phyloP scores from a whole-genome alignment of 345 rosid species.

The Litchi chinensis region DNA sequence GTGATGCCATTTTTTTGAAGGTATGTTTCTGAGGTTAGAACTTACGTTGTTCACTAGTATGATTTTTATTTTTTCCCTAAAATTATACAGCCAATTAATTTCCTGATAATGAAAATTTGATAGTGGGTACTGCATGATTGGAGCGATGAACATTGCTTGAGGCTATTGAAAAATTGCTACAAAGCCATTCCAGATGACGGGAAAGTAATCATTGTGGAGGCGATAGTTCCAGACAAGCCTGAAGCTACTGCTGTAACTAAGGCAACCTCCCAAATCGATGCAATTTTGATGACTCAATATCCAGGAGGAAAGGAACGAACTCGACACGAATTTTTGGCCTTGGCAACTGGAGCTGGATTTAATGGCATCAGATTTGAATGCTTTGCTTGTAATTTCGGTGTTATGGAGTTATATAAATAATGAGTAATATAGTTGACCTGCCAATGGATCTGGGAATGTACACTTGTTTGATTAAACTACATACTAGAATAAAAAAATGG shows the following conservation, averaged over 20 bases:
- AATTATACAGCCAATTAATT: too few species aligned
- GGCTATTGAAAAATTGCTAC: slow-evolving; percentile 50
- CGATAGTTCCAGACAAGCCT: not conserved
- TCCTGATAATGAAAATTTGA: too few species aligned
- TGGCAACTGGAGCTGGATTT: slow-evolving; percentile 35
- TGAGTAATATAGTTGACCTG: too few species aligned
- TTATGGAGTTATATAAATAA: too few species aligned
- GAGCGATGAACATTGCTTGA: slow-evolving; percentile 51
- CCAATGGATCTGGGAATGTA: too few species aligned
- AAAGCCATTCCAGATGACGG: slow-evolving; percentile 43
- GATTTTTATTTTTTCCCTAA: too few species aligned
- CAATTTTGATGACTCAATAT: slow-evolving; percentile 33
- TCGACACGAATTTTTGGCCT: slow-evolving; percentile 18
- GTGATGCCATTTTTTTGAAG: slow-evolving; percentile 43
- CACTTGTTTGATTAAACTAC: too few species aligned
- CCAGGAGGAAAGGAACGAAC: slow-evolving; percentile 43
- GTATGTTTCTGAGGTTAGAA: not conserved
- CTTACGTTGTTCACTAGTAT: too few species aligned
- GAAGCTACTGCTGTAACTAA: slow-evolving; percentile 1
- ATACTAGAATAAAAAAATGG: too few species aligned
- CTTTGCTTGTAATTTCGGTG: too few species aligned
- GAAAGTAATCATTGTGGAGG: slow-evolving; percentile 29
- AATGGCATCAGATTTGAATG: not conserved
- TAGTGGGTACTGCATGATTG: slow-evolving; percentile 50
- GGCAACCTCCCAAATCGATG: slow-evolving; percentile 14